Conservation (phyloP, 2,329 filamentous ascomycete genomes). For the Colletotrichum sp. region DNA sequence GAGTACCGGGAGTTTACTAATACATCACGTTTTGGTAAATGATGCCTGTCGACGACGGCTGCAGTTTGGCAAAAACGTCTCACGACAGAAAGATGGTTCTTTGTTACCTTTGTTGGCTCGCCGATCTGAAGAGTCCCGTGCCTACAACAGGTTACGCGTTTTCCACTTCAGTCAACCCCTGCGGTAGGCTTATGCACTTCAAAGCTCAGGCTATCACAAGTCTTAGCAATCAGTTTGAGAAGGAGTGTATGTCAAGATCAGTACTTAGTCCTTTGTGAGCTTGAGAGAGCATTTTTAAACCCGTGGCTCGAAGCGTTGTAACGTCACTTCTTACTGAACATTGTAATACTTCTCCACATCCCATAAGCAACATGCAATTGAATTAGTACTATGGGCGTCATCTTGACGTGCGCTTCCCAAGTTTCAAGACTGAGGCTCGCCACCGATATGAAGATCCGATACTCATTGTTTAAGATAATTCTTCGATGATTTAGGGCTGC, state of each 20-base stretch:
- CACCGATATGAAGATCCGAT: neutral
- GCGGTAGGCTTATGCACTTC: neutral
- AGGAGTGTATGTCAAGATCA: neutral
- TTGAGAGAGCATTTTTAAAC: neutral
- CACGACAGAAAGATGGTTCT: neutral
- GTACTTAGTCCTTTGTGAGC: neutral
- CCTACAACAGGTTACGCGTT: neutral
- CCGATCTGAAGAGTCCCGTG: neutral
- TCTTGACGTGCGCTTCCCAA: neutral
- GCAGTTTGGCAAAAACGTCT: neutral
- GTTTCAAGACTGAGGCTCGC: neutral
- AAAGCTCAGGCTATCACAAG: neutral
- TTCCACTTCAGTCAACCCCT: neutral
- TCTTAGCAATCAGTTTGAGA: neutral
- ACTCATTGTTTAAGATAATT: neutral
- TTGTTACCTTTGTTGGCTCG: neutral
- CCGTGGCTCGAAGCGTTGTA: neutral
- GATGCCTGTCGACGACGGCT: neutral
- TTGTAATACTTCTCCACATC: neutral
- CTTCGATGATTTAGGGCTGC: neutral
- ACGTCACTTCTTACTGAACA: neutral
- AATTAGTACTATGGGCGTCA: neutral
- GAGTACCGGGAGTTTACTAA: neutral
- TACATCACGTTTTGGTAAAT: neutral
- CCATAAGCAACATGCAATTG: neutral